Base-by-base conservation (phyloP, 2,329 filamentous ascomycete species). In the Talaromyces pinophilus region DNA sequence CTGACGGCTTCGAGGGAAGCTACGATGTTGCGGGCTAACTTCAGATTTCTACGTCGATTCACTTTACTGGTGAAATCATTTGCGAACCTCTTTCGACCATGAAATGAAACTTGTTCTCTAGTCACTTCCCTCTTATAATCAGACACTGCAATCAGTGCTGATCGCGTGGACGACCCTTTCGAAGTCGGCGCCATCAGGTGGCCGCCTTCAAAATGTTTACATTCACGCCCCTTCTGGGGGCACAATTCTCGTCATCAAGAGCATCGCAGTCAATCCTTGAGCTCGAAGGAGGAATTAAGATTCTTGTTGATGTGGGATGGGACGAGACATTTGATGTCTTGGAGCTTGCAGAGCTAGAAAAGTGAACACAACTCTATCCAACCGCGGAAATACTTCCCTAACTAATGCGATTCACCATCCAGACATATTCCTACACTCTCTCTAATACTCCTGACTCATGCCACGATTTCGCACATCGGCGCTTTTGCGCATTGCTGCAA, bases 401-500 rank as follows among this genome's bases (percentile, higher is more conserved):
- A 69, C 66, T 69, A 11, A 64, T 50, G 71, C 48, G 44, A 6
- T 44, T 50, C 15, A 62, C 15, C 35, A 28, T 28, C 61, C 66
- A 95, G 92, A 83, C 92, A 96, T 82, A 88, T 96, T 10, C 92
- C 94, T 25, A 96, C 94, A 0, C 85, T 99, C 52, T 98, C 95
- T 2, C 85, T 99, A 72, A 90, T 99, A 73, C 91, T 99, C 48
- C 86, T 99, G 71, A 99, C 95, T 0, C 95, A 99, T 78, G 92
- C 95, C 69, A 99, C 94, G 0, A 87, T 92, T 62, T 88, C 92
- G 62, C 95, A 99, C 81, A 86, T 99, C 65, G 94, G 92, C 71
- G 95, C 95, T 67, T 97, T 92, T 77, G 93, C 92, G 52, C 93
- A 98, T 78, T 97, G 93, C 82, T 98, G 95, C 88, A 97, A 97